Evolutionary conservation across 2,329 filamentous ascomycete genomes (phyloP).

Genomic region (Xylaria sp.): DNA sequence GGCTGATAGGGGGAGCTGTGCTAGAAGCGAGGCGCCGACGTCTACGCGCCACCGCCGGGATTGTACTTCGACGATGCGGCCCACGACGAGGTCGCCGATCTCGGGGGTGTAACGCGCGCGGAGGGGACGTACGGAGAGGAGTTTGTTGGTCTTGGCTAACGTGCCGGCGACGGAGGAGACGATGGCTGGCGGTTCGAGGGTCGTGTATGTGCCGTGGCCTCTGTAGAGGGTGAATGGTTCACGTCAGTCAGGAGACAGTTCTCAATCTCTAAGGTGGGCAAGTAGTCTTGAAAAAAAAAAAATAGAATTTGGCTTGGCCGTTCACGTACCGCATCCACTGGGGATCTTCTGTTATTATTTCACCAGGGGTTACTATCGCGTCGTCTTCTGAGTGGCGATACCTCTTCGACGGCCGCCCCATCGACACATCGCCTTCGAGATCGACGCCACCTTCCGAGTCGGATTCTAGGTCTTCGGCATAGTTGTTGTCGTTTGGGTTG

Average conservation of each 20-base stretch:
- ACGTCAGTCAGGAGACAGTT: slow-evolving; percentile 9
- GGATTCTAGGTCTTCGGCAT: slow-evolving; percentile 45
- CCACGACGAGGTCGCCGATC: slow-evolving; percentile 95
- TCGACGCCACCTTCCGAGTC: slow-evolving; percentile 60
- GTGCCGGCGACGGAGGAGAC: slow-evolving; percentile 91
- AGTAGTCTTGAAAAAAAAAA: neutral
- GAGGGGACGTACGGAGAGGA: slow-evolving; percentile 89
- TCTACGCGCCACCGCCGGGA: slow-evolving; percentile 94
- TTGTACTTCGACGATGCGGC: slow-evolving; percentile 95
- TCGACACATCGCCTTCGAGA: slow-evolving; percentile 58
- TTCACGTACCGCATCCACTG: slow-evolving; percentile 86
- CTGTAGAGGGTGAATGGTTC: slow-evolving; percentile 55
- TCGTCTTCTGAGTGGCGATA: slow-evolving; percentile 49
- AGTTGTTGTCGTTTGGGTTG: slow-evolving; percentile 26
- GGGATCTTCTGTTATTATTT: slow-evolving; percentile 87
- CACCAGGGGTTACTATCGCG: slow-evolving; percentile 86
- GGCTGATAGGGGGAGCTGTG: slow-evolving; percentile 83
- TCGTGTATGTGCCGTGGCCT: slow-evolving; percentile 91
- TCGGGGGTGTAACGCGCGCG: slow-evolving; percentile 94
- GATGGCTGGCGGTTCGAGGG: slow-evolving; percentile 73
- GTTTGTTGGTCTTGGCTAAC: slow-evolving; percentile 93
- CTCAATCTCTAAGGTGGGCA: neutral
- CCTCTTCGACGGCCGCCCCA: slow-evolving; percentile 56
- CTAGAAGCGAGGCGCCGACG: slow-evolving; percentile 87
- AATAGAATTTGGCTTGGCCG: neutral